phyloP scores from a whole-genome alignment of 2,329 filamentous ascomycete species.

The Dactylellina sp. region DNA sequence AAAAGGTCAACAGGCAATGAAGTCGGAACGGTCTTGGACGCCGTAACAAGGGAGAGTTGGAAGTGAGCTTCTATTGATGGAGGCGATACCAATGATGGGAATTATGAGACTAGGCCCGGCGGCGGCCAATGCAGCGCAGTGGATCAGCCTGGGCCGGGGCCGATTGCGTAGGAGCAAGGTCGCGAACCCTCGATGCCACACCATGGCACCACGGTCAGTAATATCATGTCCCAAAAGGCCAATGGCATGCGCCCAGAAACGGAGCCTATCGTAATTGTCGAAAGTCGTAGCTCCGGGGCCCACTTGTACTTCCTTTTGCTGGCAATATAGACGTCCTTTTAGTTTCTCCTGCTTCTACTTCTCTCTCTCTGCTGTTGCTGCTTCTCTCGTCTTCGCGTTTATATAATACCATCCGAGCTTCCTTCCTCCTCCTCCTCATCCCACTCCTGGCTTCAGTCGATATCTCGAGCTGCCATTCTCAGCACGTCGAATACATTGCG shows the following conservation, averaged over 20 bases:
- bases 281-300: slow-evolving; percentile 20
- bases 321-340: slow-evolving; percentile 34
- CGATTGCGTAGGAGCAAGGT: slow-evolving; percentile 48
- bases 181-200: slow-evolving; percentile 53
- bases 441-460: slow-evolving; percentile 17
- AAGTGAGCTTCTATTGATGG: background rate
- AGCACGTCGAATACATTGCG: slow-evolving; percentile 8
- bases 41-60: no score
- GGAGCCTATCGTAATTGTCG: slow-evolving; percentile 50
- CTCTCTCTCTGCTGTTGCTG: slow-evolving; percentile 20
- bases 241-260: slow-evolving; percentile 52
- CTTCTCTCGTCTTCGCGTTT: slow-evolving; percentile 11
- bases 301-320: slow-evolving; percentile 24
- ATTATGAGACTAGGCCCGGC: background rate
- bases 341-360: slow-evolving; percentile 25
- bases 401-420: slow-evolving; percentile 33
- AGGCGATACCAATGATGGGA: background rate
- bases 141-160: slow-evolving; percentile 23
- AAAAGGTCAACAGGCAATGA: no score
- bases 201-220: no score
- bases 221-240: slow-evolving; percentile 48
- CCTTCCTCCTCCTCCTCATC: slow-evolving; percentile 17
- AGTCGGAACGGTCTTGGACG: no score
- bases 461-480: slow-evolving; percentile 27
- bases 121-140: background rate